phyloP scores from a whole-genome alignment of 179 eudicot species.

The Silene noctiflora region DNA sequence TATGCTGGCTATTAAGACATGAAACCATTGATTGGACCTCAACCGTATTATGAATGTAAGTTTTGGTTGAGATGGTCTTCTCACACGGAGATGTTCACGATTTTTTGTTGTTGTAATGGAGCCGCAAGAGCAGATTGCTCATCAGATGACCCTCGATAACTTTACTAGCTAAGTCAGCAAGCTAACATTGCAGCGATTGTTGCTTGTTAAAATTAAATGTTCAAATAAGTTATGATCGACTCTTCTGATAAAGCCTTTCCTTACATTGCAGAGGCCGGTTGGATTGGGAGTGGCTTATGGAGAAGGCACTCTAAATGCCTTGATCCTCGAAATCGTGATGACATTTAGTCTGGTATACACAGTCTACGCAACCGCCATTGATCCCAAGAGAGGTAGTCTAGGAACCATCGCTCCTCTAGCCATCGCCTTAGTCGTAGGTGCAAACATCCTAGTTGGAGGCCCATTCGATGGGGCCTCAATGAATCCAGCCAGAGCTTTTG shows the following conservation, averaged over 20 bases:
- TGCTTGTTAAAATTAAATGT: no score
- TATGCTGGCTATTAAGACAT: no score
- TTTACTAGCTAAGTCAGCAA: no score
- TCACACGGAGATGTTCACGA: no score
- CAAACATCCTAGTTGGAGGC: constrained; percentile 77
- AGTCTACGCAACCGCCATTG: constrained; percentile 41
- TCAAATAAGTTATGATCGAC: not conserved
- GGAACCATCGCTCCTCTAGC: constrained; percentile 79
- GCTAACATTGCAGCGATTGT: no score
- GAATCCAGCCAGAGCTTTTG: constrained; percentile 92
- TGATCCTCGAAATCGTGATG: constrained; percentile 48
- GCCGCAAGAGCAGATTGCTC: no score
- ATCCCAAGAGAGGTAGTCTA: constrained; percentile 72
- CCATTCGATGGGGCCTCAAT: constrained; percentile 83
- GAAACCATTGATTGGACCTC: no score
- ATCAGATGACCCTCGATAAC: no score
- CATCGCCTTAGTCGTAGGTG: constrained; percentile 64
- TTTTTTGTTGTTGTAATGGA: no score
- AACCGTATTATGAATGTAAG: no score
- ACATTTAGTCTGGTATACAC: constrained; percentile 61
- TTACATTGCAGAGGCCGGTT: constrained; percentile 54
- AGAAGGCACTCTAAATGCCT: constrained; percentile 58
- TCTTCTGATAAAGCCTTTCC: not conserved
- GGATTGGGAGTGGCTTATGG: constrained; percentile 63
- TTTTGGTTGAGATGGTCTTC: no score